Evolutionary conservation across 2,329 filamentous ascomycete genomes (phyloP), one percentile per base, ranked within the genome.

Genomic region (Nothophaeocryptopus gaeumannii): DNA sequence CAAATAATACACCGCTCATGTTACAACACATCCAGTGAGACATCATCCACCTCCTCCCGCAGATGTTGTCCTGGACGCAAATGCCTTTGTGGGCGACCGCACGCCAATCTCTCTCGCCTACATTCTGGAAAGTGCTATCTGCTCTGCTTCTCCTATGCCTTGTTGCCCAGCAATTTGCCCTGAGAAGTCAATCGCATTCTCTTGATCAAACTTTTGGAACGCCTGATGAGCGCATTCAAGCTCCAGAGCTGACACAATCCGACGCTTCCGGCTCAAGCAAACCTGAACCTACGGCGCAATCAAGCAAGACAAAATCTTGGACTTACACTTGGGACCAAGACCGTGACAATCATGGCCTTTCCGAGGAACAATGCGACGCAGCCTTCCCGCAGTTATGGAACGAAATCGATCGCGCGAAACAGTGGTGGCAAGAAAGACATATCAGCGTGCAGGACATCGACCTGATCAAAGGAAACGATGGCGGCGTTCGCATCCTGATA

Each of bases 391-490:
- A 61, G 12, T 60, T 67, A 4, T 68, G 64, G 42, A 45, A 57
- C 14, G 64, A 67, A 41, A 60, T 68, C 34, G 57, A 67, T 39
- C 57, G 64, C 14, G 56, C 64, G 5, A 55, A 55, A n/a, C 39
- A 53, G 9, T 47, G 48, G n/a, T 53, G 51, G 55, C 38, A 42
- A 15, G 46, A 50, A 10, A 45, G 15, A 20, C 51, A 47, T 20
- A 51, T 55, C 37, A 37, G 13, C 13, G 45, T 45, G 32, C 33
- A 45, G 11, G 47, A 51, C 47, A 53, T 57, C 29, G 48, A 52
- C 4, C 34, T 59, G 12, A 33, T 35, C 12, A 14, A 77, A 74
- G 3, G 83, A 78, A 58, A 59, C 37, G 52, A 58, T 46, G 55
- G 57, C 9, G 55, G 53, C 29, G 49, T 58, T 5, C 52, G 50